Evolutionary conservation across 345 rosid species (phyloP), one percentile per base, ranked within the genome.

Genomic region (Hypericum androsaemum): DNA sequence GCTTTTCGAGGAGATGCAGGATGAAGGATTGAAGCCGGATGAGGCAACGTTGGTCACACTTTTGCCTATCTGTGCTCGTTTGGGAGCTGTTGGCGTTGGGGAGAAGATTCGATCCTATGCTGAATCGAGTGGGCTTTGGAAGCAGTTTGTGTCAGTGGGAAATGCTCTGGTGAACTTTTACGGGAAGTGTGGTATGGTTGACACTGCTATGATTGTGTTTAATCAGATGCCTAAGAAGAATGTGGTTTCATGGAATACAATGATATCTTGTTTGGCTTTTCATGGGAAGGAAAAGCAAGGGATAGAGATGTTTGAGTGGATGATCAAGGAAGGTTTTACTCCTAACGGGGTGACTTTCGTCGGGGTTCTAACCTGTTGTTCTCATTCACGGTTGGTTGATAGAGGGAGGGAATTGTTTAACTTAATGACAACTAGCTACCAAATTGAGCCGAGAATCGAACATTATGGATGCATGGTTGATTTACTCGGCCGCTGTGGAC

Each of bases 401-500:
- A 76, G 58, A 58, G 89, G 80, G 43, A 59, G 64, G 13, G 65
- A 64, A 15, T 55, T 80, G 68, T 80, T 86, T 57, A 62, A 71
- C 56, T 55, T 66, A 44, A 86, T 86, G 88, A 58, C 13, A 6
- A 58, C 17, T 52, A 48, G 9, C 16, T 63, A 76, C 57, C 47
- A 57, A 9, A 69, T 80, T 40, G 77, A 70, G 62, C 83, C 81
- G 11, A 75, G 69, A 57, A 67, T 69, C 0, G 95, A 75, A 70
- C 95, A 85, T 60, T 80, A 65, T 8, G 95, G 95, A 47, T 76
- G 64, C 8, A 73, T 85, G 95, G 82, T 80, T 59, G 90, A 86
- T 72, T 73, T 86, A 0, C 67, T 82, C 52, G 84, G 83, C 10
- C 81, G 95, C 7, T 17, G 64, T 39, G 90, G 95, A 39, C 42